A percentile compares a stretch with the other conserved stretches of the same genome.
These are phyloP conservation scores for Hyphopichia wangnamkhiaoensis DNA, from an alignment of 1,139 yeast species.

Conservation along the genomic window DNA sequence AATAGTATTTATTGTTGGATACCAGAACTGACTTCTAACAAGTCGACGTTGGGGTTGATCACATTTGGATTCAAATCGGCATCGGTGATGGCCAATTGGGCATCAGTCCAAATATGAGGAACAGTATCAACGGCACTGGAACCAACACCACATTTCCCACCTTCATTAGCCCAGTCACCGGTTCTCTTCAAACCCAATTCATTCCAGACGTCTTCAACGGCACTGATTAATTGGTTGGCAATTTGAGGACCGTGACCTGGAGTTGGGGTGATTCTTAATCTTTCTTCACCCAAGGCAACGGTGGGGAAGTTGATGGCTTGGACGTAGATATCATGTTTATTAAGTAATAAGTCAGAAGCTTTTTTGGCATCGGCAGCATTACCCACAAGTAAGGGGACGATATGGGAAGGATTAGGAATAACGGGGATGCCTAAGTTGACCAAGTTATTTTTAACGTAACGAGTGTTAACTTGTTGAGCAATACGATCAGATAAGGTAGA, in stretches of 20 bases:
- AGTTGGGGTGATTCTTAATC: slow-evolving; percentile 95
- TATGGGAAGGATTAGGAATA: slow-evolving; percentile 96
- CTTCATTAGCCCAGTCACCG: slow-evolving; percentile 72
- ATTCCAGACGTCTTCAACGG: slow-evolving; percentile 78
- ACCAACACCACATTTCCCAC: slow-evolving; percentile 93
- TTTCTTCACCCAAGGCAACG: slow-evolving; percentile 92
- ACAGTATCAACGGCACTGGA: slow-evolving; percentile 45
- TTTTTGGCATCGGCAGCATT: slow-evolving; percentile 89
- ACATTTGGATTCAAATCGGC: slow-evolving; percentile 67
- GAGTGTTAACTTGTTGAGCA: slow-evolving; percentile 81
- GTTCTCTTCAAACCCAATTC: slow-evolving; percentile 76
- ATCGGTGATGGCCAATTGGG: slow-evolving; percentile 65
- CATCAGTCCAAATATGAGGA: slow-evolving; percentile 80
- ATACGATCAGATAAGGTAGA: slow-evolving; percentile 75
- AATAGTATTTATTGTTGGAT: slow-evolving; percentile 9
- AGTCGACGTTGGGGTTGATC: slow-evolving; percentile 56
- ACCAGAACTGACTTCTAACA: slow-evolving; percentile 73
- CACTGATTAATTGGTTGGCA: slow-evolving; percentile 71
- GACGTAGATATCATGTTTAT: slow-evolving; percentile 85
- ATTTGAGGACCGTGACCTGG: slow-evolving; percentile 89
- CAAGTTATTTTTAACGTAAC: slow-evolving; percentile 77
- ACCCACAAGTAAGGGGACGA: slow-evolving; percentile 92
- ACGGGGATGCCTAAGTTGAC: slow-evolving; percentile 83
- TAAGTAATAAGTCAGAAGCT: slow-evolving; percentile 86
- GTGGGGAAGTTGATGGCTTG: slow-evolving; percentile 99